phyloP scores from a whole-genome alignment of 2,329 filamentous ascomycete genomes.

The Chaetomiaceae sp. region DNA sequence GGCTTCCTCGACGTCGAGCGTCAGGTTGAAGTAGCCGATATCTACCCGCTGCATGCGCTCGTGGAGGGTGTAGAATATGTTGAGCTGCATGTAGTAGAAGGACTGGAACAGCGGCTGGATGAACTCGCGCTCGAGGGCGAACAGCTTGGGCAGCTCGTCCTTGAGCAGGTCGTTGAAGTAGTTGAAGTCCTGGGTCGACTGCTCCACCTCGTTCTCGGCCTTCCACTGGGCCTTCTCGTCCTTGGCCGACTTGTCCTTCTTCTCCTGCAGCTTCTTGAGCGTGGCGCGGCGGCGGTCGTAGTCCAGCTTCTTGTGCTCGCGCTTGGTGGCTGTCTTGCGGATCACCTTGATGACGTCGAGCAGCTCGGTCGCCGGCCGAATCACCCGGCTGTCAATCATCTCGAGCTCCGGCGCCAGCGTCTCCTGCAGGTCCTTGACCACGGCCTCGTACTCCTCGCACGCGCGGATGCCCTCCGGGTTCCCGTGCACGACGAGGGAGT shows the following conservation, averaged over 20 bases:
- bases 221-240: conserved; percentile 98
- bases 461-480: conserved; percentile 90
- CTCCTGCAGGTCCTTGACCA: conserved; percentile 84
- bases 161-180: conserved; percentile 98
- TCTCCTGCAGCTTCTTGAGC: conserved; percentile 92
- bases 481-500: conserved; percentile 71
- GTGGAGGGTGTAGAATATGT: conserved; percentile 97
- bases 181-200: conserved; percentile 91
- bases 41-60: conserved; percentile 97
- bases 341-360: conserved; percentile 94
- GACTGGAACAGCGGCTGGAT: conserved; percentile 96
- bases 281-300: conserved; percentile 80
- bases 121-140: conserved; percentile 83
- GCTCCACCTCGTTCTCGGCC: conserved; percentile 84
- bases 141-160: conserved; percentile 88
- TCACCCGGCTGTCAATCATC: conserved; percentile 90
- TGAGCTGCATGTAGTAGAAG: conserved; percentile 99
- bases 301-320: conserved; percentile 95
- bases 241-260: conserved; percentile 93
- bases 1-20: conserved; percentile 82
- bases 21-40: conserved; percentile 95
- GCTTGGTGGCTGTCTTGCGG: conserved; percentile 79
- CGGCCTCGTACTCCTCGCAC: conserved; percentile 91
- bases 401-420: conserved; percentile 88
- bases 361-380: conserved; percentile 87